Evolutionary conservation across 768 basidiomycete genomes (phyloP), one percentile per base, ranked within the genome.

Genomic region (Clitopilus hobsonii): DNA sequence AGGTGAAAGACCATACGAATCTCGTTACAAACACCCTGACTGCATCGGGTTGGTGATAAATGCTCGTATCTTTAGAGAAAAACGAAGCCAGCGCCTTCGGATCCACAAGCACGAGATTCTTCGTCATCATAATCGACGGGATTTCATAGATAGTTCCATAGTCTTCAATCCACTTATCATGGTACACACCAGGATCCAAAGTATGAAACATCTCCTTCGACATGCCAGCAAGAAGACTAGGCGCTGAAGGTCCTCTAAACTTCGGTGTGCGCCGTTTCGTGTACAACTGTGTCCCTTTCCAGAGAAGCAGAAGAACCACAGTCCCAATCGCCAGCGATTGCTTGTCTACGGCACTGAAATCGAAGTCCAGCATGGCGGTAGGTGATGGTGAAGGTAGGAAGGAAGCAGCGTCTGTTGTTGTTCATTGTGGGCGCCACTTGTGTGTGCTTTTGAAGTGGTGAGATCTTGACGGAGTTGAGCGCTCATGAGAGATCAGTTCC

Each of bases 181-280:
- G 11, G n/a, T 79, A 24, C 0, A 56, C 22, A 5, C 70, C 67
- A 24, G 67, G 25, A 49, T 73, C 70, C 0, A 67, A 65, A 0
- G 65, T 56, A 5, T 66, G 59, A 27, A 61, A 58, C 6, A 76
- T 51, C 25, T 67, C 51, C 14, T 64, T 63, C 20, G 62, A 63
- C 25, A 69, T 51, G 16, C 82, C 82, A 53, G 77, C 75, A 14
- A 81, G 20, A 50, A 71, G 66, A 54, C 72, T 81, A 24, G 58
- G 62, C 38, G 70, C 71, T 1, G 65, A 64, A 1, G 82, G 83
- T 0, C 79, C 80, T 3, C 63, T 59, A 26, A 83, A 69, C 6
- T 58, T 66, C 0, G 76, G 78, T 0, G 66, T 67, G 28, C 48
- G 48, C n/a, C 8, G 3, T n/a, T 10, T 36, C 6, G 32, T 36